phyloP scores from a whole-genome alignment of 2,329 filamentous ascomycete species.

The Trichophyton equinum region DNA sequence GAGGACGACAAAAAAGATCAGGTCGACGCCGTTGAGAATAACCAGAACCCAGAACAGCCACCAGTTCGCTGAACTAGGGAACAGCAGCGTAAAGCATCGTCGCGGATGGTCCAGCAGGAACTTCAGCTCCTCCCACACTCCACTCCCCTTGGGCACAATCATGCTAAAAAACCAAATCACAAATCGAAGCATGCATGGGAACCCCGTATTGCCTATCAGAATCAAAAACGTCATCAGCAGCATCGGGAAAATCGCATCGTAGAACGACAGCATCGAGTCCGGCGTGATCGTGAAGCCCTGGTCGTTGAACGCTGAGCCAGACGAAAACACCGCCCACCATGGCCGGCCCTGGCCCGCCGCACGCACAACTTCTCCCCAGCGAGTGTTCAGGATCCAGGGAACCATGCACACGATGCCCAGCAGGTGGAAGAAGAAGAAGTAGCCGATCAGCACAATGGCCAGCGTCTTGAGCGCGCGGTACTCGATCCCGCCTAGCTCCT shows the following conservation, averaged over 20 bases:
- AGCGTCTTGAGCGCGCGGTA: conserved; percentile 85
- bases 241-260: conserved; percentile 60
- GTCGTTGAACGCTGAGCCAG: conserved; percentile 84
- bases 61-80: conserved; percentile 84
- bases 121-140: conserved; percentile 75
- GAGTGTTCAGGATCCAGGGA: conserved; percentile 63
- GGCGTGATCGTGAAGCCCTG: conserved; percentile 86
- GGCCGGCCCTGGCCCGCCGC: conserved; percentile 49
- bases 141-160: conserved; percentile 50
- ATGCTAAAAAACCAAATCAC: conserved; percentile 74
- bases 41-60: conserved; percentile 85
- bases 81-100: conserved; percentile 89
- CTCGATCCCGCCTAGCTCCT: conserved; percentile 92
- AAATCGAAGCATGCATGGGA: conserved; percentile 86
- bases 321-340: conserved; percentile 89
- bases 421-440: conserved; percentile 73
- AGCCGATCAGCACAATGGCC: conserved; percentile 61
- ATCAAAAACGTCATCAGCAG: conserved; percentile 74
- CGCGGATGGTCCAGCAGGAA: conserved; percentile 91
- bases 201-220: conserved; percentile 88
- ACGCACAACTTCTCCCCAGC: conserved; percentile 55
- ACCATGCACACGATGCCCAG: conserved; percentile 61
- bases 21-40: conserved; percentile 66
- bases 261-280: conserved; percentile 87
- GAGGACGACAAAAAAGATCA: conserved; percentile 84